Conservation (phyloP, 2,329 filamentous ascomycete species). For the Aspergillus novofumigatus region DNA sequence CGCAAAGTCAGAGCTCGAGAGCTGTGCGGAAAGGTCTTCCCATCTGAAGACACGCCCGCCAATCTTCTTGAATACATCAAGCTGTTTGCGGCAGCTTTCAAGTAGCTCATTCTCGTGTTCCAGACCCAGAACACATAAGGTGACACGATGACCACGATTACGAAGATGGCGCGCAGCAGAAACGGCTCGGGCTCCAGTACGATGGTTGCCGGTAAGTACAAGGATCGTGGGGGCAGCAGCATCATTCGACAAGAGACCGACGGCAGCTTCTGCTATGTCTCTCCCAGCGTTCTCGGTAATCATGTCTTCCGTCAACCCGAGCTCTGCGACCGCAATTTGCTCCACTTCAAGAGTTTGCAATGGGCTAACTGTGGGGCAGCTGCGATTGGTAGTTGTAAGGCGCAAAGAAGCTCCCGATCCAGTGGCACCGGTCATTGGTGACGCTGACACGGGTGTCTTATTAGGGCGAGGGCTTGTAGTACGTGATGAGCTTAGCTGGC, state of each 20-base stretch:
- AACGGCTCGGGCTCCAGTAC: slow-evolving; percentile 77
- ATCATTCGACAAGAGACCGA: slow-evolving; percentile 61
- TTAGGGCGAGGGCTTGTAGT: slow-evolving; percentile 39
- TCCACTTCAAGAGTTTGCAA: slow-evolving; percentile 90
- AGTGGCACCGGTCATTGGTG: slow-evolving; percentile 37
- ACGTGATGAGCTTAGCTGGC: slow-evolving; percentile 34
- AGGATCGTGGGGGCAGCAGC: slow-evolving; percentile 58
- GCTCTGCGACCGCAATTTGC: slow-evolving; percentile 81
- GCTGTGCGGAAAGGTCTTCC: slow-evolving; percentile 52
- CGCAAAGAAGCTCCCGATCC: slow-evolving; percentile 44
- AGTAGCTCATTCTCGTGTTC: slow-evolving; percentile 78
- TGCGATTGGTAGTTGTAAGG: slow-evolving; percentile 51
- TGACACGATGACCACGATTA: slow-evolving; percentile 74
- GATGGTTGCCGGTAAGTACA: slow-evolving; percentile 92
- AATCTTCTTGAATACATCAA: slow-evolving; percentile 78
- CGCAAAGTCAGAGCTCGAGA: slow-evolving; percentile 54
- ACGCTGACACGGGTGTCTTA: slow-evolving; percentile 39
- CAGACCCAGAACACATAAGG: slow-evolving; percentile 78
- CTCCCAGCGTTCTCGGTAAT: slow-evolving; percentile 89
- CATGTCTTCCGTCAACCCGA: slow-evolving; percentile 82
- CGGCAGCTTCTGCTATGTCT: slow-evolving; percentile 75
- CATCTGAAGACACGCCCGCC: slow-evolving; percentile 68
- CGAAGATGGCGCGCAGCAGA: slow-evolving; percentile 82
- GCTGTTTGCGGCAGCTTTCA: slow-evolving; percentile 74
- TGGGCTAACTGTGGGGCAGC: slow-evolving; percentile 59